A percentile compares a stretch with the other conserved stretches of the same genome.
Evolutionary conservation across 2,329 filamentous ascomycete genomes (phyloP).

Genomic region (Trichoderma guizhouense): DNA sequence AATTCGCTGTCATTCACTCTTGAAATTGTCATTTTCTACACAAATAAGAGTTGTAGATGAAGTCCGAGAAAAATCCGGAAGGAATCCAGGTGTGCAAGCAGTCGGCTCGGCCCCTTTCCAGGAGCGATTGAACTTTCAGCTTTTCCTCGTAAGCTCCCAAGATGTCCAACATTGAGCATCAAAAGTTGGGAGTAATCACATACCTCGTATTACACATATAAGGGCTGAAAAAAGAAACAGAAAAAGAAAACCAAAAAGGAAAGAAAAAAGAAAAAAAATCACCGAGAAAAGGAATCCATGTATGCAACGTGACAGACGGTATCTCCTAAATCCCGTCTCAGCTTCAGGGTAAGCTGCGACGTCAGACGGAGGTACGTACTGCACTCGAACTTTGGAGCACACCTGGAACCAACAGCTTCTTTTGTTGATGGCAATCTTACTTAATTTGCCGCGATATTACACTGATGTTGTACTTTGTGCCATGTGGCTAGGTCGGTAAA

Average conservation of each 20-base stretch:
- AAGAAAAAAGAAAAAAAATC: background rate
- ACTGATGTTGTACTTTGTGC: background rate
- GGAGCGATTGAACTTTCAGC: background rate
- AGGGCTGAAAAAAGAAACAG: background rate
- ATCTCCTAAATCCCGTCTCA: background rate
- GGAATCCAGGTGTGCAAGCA: background rate
- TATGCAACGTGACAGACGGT: background rate
- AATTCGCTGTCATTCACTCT: background rate
- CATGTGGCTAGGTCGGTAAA: background rate
- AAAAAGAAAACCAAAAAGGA: background rate
- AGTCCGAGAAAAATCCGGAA: background rate
- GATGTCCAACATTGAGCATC: background rate
- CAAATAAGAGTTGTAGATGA: background rate
- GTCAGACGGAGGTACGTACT: background rate
- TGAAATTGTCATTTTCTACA: background rate
- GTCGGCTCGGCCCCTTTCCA: background rate
- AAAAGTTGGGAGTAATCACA: background rate
- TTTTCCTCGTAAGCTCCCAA: background rate
- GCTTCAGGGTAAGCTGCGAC: constrained; percentile 3
- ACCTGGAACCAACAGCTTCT: background rate
- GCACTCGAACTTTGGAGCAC: background rate
- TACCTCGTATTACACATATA: background rate
- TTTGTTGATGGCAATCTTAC: background rate
- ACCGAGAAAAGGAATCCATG: background rate
- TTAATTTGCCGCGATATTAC: background rate